Percentiles rank a stretch among this genome's conserved stretches.
Evolutionary conservation across 164 flowering plant species (phyloP).

Genomic region (Vitis riparia): DNA sequence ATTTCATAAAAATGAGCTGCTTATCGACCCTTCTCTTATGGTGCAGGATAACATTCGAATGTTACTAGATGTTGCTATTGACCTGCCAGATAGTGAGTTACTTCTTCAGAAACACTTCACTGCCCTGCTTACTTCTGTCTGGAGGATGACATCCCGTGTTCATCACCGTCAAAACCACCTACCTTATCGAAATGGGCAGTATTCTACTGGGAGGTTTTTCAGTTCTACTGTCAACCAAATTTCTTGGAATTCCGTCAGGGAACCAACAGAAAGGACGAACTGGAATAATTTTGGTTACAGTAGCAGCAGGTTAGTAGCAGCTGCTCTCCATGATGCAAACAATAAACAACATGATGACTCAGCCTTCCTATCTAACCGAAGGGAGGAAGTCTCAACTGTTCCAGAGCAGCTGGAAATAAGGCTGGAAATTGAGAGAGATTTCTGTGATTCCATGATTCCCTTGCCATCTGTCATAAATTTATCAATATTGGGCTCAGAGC

Average conservation of each 20-base stretch:
- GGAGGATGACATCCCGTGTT: conserved; percentile 48
- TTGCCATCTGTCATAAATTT: conserved; percentile 57
- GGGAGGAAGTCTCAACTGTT: conserved; percentile 32
- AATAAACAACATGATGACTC: conserved; percentile 23
- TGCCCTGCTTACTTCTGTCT: conserved; percentile 77
- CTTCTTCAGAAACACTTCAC: conserved; percentile 91
- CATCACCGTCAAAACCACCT: conserved; percentile 24
- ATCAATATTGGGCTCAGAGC: conserved; percentile 42
- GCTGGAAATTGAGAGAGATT: conserved; percentile 49
- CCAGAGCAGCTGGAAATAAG: conserved; percentile 59
- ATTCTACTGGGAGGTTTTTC: conserved; percentile 29
- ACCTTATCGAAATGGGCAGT: conserved; percentile 31
- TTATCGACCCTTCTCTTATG: conserved; percentile 5
- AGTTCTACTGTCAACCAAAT: conserved; percentile 21
- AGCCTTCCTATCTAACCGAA: conserved; percentile 20
- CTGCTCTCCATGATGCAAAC: conserved; percentile 54
- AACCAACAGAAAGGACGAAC: conserved; percentile 33
- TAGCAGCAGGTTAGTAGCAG: conserved; percentile 55
- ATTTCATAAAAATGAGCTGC: not conserved
- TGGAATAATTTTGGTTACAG: conserved; percentile 37
- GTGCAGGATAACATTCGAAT: conserved; percentile 66
- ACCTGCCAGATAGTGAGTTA: conserved; percentile 69
- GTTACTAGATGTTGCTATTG: conserved; percentile 65
- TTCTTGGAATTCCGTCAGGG: conserved; percentile 23
- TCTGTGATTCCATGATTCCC: conserved; percentile 24